Percentiles rank a stretch among this genome's conserved stretches.
Conservation (phyloP, 176 grass and related monocot genomes). For the Tuctoria greenei region DNA sequence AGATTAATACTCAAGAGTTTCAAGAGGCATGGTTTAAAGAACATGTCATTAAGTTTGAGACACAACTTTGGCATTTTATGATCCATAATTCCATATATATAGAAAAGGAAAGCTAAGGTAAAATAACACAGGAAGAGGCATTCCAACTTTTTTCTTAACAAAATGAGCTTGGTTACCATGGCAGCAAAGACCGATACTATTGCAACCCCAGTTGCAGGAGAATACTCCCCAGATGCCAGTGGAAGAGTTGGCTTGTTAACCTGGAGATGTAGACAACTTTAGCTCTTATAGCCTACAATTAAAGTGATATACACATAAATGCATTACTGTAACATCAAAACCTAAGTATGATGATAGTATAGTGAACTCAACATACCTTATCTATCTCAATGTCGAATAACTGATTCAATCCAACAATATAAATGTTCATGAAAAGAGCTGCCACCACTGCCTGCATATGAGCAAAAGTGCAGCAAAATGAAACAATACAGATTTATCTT, state of each 20-base stretch:
- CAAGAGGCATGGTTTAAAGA: not conserved
- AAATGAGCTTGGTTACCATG: slow-evolving; percentile 51
- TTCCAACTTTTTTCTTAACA: not conserved
- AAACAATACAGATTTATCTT: slow-evolving; percentile 15
- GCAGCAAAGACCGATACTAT: slow-evolving; percentile 73
- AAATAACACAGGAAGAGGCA: not conserved
- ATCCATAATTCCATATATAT: not conserved
- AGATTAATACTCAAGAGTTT: not conserved
- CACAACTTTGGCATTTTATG: not conserved
- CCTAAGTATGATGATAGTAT: not conserved
- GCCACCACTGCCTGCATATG: slow-evolving; percentile 66
- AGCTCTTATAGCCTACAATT: slow-evolving; percentile 13
- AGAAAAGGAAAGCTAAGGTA: not conserved
- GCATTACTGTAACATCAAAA: not conserved
- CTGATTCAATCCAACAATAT: slow-evolving; percentile 98
- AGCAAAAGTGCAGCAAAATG: slow-evolving; percentile 17
- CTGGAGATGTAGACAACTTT: slow-evolving; percentile 38
- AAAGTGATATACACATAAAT: slow-evolving; percentile 17
- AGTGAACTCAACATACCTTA: slow-evolving; percentile 54
- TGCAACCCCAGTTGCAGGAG: slow-evolving; percentile 65
- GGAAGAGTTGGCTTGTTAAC: slow-evolving; percentile 97
- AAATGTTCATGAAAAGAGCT: slow-evolving; percentile 97
- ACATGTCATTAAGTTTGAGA: not conserved
- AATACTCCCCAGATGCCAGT: slow-evolving; percentile 94
- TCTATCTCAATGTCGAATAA: slow-evolving; percentile 95